phyloP scores from a whole-genome alignment of 331 rosid genomes.

The Acacia concinna region DNA sequence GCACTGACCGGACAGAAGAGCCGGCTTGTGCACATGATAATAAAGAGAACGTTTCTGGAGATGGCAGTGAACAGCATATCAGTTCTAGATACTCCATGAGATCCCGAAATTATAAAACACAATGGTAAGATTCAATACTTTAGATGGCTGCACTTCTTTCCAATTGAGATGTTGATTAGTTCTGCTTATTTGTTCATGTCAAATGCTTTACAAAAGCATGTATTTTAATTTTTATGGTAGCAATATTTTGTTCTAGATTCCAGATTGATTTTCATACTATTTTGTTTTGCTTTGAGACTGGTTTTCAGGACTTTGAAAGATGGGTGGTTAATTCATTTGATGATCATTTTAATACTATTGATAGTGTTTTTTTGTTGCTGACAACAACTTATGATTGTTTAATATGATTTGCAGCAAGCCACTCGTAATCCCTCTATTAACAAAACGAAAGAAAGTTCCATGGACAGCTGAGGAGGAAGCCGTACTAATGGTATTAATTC shows the following conservation, averaged over 20 bases:
- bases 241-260: constrained; percentile 1
- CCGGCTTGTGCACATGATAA: constrained; percentile 34
- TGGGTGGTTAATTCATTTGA: not conserved
- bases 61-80: constrained; percentile 12
- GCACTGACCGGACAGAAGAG: constrained; percentile 20
- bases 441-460: constrained; percentile 44
- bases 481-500: constrained; percentile 47
- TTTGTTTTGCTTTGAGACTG: not conserved
- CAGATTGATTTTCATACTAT: constrained; percentile 3
- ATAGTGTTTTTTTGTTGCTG: not conserved
- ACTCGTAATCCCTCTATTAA: constrained; percentile 31
- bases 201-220: not conserved
- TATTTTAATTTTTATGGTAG: constrained; percentile 14
- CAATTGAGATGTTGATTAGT: constrained; percentile 18
- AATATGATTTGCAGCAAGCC: constrained; percentile 46
- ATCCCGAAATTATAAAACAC: constrained; percentile 20
- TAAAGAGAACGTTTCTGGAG: constrained; percentile 39
- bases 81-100: constrained; percentile 38
- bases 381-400: constrained; percentile 11
- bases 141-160: constrained; percentile 8
- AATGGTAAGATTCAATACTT: constrained; percentile 44
- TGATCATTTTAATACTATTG: not conserved
- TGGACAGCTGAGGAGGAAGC: constrained; percentile 71
- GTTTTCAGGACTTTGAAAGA: not conserved
- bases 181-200: constrained; percentile 15